phyloP scores from a whole-genome alignment of 2,329 filamentous ascomycete species.

The Fusarium compactum region DNA sequence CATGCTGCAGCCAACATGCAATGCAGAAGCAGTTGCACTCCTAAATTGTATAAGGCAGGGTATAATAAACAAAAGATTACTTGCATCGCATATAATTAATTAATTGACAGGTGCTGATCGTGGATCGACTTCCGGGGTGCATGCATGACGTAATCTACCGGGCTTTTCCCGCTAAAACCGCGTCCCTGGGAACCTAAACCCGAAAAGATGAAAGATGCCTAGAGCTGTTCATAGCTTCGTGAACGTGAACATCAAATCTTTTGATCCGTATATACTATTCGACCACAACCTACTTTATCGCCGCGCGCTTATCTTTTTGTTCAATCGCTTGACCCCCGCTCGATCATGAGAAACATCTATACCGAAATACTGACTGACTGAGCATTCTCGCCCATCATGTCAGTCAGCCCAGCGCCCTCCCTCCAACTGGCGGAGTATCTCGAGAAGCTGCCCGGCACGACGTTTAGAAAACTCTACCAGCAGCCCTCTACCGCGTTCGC shows the following conservation, averaged over 20 bases:
- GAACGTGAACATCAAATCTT: conserved; percentile 1
- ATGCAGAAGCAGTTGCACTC: neutral
- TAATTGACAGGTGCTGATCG: neutral
- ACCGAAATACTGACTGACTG: conserved; percentile 37
- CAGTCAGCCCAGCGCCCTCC: conserved; percentile 60
- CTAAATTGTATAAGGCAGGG: neutral
- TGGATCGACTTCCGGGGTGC: conserved; percentile 13
- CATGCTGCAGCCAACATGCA: neutral
- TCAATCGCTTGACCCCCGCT: neutral
- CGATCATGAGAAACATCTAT: conserved; percentile 44
- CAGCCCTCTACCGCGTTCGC: conserved; percentile 95
- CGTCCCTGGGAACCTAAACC: conserved; percentile 10
- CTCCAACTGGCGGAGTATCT: conserved; percentile 86
- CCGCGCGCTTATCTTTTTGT: neutral
- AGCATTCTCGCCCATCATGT: conserved; percentile 56
- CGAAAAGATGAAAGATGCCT: conserved; percentile 27
- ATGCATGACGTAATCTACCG: conserved; percentile 36
- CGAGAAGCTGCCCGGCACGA: conserved; percentile 88
- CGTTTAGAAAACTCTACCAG: conserved; percentile 91
- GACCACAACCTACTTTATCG: neutral
- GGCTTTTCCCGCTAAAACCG: conserved; percentile 17
- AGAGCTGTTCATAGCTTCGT: conserved; percentile 31
- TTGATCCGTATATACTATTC: neutral
- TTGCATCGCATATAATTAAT: neutral
- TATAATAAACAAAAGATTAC: neutral